phyloP scores from a whole-genome alignment of 2,329 filamentous ascomycete species.

The Colletotrichum endophyticum region DNA sequence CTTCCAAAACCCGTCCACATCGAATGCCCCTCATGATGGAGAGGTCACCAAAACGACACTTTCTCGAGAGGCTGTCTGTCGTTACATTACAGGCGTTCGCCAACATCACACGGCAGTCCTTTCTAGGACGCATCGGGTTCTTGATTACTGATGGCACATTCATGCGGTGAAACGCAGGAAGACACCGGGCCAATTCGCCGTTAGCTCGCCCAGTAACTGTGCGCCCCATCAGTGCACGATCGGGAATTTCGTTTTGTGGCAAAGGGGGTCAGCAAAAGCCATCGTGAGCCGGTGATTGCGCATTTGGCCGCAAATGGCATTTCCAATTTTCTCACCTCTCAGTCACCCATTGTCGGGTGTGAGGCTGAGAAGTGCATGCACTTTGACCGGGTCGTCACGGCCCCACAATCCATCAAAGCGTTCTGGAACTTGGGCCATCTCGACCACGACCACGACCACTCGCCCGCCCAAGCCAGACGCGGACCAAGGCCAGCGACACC shows the following conservation, averaged over 20 bases:
- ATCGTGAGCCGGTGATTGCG: conserved; percentile 12
- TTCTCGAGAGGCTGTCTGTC: background rate
- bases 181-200: background rate
- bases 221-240: background rate
- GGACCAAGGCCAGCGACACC: background rate
- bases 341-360: background rate
- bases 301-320: conserved; percentile 12
- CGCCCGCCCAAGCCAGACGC: background rate
- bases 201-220: background rate
- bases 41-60: background rate
- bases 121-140: background rate
- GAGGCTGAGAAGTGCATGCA: conserved; percentile 8
- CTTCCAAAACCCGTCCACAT: background rate
- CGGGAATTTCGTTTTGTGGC: background rate
- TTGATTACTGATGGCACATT: conserved; percentile 7
- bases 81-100: background rate
- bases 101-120: background rate
- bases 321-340: background rate
- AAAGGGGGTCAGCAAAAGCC: conserved; percentile 1
- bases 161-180: conserved; percentile 2
- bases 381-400: background rate
- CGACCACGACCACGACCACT: background rate
- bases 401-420: conserved; percentile 15
- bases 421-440: conserved; percentile 17
- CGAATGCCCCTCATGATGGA: background rate